phyloP scores from a whole-genome alignment of 2,329 filamentous ascomycete genomes.

The Colletotrichum musae region DNA sequence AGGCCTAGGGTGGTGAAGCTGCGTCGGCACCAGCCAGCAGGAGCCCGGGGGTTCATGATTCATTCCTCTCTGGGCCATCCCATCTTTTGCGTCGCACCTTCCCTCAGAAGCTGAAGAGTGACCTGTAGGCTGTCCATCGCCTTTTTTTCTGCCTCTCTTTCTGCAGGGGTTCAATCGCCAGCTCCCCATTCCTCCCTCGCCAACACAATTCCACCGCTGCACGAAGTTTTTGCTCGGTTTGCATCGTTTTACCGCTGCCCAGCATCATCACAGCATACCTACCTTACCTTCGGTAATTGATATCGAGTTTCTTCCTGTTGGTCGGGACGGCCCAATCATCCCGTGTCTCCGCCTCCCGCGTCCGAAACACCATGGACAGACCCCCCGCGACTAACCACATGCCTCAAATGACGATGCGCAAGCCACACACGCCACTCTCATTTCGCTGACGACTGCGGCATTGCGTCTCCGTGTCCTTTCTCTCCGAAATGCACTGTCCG shows the following conservation, averaged over 20 bases:
- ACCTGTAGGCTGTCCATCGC: background rate
- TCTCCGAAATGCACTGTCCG: background rate
- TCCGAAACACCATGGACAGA: background rate
- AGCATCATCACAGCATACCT: no score
- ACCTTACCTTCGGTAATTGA: no score
- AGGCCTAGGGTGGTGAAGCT: slow-evolving; percentile 6
- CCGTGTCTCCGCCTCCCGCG: background rate
- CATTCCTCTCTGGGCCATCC: slow-evolving; percentile 19
- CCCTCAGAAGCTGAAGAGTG: no score
- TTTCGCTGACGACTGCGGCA: slow-evolving; percentile 15
- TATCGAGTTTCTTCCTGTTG: background rate
- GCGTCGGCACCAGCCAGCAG: slow-evolving; percentile 1
- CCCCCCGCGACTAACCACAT: slow-evolving; percentile 25
- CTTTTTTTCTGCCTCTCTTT: background rate
- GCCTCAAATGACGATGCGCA: slow-evolving; percentile 36
- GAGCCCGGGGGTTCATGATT: slow-evolving; percentile 23
- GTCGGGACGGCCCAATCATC: slow-evolving; percentile 18
- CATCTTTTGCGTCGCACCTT: background rate
- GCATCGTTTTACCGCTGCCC: no score
- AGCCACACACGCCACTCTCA: slow-evolving; percentile 36
- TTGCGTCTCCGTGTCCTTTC: background rate
- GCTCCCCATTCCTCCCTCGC: no score
- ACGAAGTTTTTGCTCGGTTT: no score
- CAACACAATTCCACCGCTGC: no score
- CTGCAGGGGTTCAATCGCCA: background rate